Base-by-base conservation (phyloP, 345 rosid genomes). In the Fremontodendron californicum region DNA sequence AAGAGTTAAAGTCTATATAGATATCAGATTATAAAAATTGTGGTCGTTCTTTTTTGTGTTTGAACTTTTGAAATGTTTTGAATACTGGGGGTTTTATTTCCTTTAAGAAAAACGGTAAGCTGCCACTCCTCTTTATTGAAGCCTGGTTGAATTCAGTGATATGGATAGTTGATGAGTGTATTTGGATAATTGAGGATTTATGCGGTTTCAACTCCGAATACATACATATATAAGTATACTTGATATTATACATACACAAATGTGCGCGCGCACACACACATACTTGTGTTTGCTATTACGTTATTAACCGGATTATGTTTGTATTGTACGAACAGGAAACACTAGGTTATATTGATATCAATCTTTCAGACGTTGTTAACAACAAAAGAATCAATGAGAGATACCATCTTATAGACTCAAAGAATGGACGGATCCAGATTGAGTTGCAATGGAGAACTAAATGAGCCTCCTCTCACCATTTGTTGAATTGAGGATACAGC, bases 361-460 rank as follows among this genome's bases (percentile, higher is more conserved):
- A 72, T 75, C 94, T 93, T 71, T 81, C 88, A 6, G 98, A 96
- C 79, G 99, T 91, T n/a, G 90, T 96, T 60, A 88, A 70, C 90
- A 96, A 96, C 93, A 90, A 84, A 75, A 83, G 98, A 75, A 91
- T 89, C 86, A 93, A 93, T 46, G 94, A 92, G 89, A 91, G 85
- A 87, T 90, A 86, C 83, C 95, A 93, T 78, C 96, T 95, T 35
- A 95, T 95, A 73, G 98, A 92, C 88, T 95, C 99, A 0, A 96
- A 84, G 86, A 93, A 93, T 31, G 97, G 99, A 11, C 75, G 78
- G 84, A 85, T 96, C 82, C 98, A 90, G 82, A 76, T 96, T 39
- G 99, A 96, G 87, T 72, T 93, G 83, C 93, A 92, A 78, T 96
- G 99, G 99, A 87, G 92, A 85, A 87, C 93, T 13, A 73, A 93